phyloP scores from a whole-genome alignment of 2,329 filamentous ascomycete genomes.

The Fusarium sublunatum region DNA sequence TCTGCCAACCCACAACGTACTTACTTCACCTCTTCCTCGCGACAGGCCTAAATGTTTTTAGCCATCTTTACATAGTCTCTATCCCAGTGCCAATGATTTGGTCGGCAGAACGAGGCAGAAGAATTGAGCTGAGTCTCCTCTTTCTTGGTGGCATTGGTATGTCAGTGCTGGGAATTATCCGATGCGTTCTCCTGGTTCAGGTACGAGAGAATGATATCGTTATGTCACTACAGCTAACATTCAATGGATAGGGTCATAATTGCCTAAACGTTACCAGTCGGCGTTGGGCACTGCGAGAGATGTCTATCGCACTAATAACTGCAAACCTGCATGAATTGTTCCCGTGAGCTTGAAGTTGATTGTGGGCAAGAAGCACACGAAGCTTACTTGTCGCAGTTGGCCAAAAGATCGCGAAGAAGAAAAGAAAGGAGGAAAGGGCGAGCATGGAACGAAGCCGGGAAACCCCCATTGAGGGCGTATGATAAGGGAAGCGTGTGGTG shows the following conservation, averaged over 20 bases:
- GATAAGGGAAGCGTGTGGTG: no score
- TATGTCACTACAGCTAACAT: slow-evolving; percentile 7
- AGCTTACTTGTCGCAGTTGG: neutral
- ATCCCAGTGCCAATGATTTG: slow-evolving; percentile 64
- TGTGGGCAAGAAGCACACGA: slow-evolving; percentile 15
- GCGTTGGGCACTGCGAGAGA: slow-evolving; percentile 53
- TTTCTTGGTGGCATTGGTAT: slow-evolving; percentile 54
- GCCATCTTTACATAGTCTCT: slow-evolving; percentile 66
- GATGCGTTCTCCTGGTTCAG: slow-evolving; percentile 50
- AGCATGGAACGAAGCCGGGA: no score
- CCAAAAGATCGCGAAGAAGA: neutral
- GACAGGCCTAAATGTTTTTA: slow-evolving; percentile 61
- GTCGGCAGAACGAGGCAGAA: slow-evolving; percentile 50
- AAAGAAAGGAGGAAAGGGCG: no score
- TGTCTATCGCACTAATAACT: slow-evolving; percentile 53
- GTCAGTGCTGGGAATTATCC: slow-evolving; percentile 49
- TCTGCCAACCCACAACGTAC: slow-evolving; percentile 61
- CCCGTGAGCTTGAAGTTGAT: slow-evolving; percentile 49
- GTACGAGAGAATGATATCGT: slow-evolving; percentile 36
- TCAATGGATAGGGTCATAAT: slow-evolving; percentile 41
- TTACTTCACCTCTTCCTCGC: slow-evolving; percentile 61
- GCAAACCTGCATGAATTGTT: slow-evolving; percentile 55
- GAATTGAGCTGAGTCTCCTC: slow-evolving; percentile 50
- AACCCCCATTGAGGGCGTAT: no score
- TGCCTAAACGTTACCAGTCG: slow-evolving; percentile 50